Evolutionary conservation across 768 basidiomycete species (phyloP), one percentile per base, ranked within the genome.

Genomic region (Serendipita sp.): DNA sequence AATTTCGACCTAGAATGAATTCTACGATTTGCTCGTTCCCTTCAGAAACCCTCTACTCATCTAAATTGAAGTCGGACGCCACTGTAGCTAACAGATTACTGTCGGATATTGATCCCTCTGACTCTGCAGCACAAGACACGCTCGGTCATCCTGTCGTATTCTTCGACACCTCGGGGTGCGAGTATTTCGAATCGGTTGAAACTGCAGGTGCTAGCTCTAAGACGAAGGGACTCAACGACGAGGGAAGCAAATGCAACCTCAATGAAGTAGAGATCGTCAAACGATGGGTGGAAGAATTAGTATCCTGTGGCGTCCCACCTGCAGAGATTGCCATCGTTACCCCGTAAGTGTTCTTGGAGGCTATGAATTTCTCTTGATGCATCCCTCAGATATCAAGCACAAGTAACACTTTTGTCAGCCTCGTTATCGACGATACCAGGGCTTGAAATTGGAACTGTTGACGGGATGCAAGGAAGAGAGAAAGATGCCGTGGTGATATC

Each of bases 391-490:
- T 95, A 99, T 73, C 92, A 96, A 75, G 90, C 93, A 0, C 96
- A 99, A 72, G 94, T 98, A 2, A 82, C 86, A 2, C 78, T 93
- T 1, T 76, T 98, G 42, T 81, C 89, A 0, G 22, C 53, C 3
- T 17, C 31, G 5, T 31, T 58, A 7, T 17, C 53, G 0, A 66
- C 70, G 5, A 74, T 71, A 61, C 76, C 76, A 0, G 75, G 74
- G 14, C 78, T 98, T 0, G 93, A 97, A 67, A 90, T 96, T 45
- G 96, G 94, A 1, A 90, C 88, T 0, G 93, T 98, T 0, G 96
- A 98, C 69, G 92, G 93, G 0, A 89, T 97, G 85, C 96, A 99
- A 75, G 95, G 95, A 0, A 82, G 96, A 56, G 95, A 99, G 71
- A 91, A 91, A 67, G 91, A 98, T 61, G 92, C 92, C 0, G 82